Conservation (phyloP, 2,329 filamentous ascomycete species). For the Amauroascus niger region DNA sequence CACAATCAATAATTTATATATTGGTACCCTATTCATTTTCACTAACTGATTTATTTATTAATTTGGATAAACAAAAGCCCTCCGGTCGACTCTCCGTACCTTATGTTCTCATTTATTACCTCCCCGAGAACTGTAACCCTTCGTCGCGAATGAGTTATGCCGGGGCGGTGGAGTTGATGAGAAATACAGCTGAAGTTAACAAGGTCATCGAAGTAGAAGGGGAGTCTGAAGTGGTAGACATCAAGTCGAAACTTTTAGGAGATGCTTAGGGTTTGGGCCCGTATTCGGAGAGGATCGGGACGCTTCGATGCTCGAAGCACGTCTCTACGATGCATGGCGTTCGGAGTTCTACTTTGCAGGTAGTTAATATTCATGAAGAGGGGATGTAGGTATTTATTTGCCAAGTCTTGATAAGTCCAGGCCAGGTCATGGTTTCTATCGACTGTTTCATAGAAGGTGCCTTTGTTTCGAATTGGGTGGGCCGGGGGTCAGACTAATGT, state of each 20-base stretch:
- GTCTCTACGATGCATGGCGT: background rate
- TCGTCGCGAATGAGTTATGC: slow-evolving; percentile 90
- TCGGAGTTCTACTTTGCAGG: background rate
- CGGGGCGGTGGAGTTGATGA: slow-evolving; percentile 89
- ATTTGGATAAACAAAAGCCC: slow-evolving; percentile 42
- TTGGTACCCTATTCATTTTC: background rate
- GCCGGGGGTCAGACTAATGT: too few species aligned
- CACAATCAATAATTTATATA: too few species aligned
- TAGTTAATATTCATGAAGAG: background rate
- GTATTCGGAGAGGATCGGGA: background rate
- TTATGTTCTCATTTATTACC: slow-evolving; percentile 90
- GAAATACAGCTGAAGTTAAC: slow-evolving; percentile 83
- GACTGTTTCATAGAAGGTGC: too few species aligned
- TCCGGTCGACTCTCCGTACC: slow-evolving; percentile 80
- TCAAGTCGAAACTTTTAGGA: slow-evolving; percentile 54
- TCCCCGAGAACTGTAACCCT: slow-evolving; percentile 81
- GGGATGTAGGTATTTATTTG: background rate
- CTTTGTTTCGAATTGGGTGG: too few species aligned
- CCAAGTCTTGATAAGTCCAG: background rate
- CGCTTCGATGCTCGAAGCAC: background rate
- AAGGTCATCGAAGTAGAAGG: slow-evolving; percentile 75
- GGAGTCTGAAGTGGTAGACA: slow-evolving; percentile 69
- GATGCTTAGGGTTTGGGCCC: slow-evolving; percentile 17
- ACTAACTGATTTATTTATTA: background rate
- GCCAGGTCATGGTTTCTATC: too few species aligned